Base-by-base conservation (phyloP, 352 stramenopile species). In the Globisporangium abappressorium region DNA sequence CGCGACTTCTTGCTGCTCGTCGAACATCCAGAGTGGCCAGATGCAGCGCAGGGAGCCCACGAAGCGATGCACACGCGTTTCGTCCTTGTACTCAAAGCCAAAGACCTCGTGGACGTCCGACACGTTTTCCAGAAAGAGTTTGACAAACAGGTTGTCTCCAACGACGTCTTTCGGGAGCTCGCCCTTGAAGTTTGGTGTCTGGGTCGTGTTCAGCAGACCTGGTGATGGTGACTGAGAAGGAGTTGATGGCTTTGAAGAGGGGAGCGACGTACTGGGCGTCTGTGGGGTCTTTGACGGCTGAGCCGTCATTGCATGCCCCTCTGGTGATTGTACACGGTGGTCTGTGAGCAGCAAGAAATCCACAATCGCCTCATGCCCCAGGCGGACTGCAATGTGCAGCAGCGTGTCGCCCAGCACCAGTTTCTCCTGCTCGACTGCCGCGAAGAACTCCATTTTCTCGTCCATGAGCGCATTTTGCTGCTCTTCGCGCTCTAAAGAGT, bases 381-480 rank as follows among this genome's bases (percentile, higher is more conserved):
- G 69, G 0, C 86, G 80, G 34, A 89, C 83, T 9, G 84, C 81
- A 36, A 94, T 74, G 51, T 94, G 86, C 24, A 94, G 69, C 53
- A 94, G 30, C 22, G 86, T 93, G 62, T 93, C 86, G 14, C 84
- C 86, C 33, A 93, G 66, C 5, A 84, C 81, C 43, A 94, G 76
- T 24, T 66, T 75, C 0, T 81, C 83, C 8, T 73, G 51, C 70
- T 92, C 83, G 1, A 93, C 67, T 0, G 84, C 86, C 2, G 74
- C 69, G 46, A 91, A 92, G 65, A 94, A 89, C 63, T 90, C 79
- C 79, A 91, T 90, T 33, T 91, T 91, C 70, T 94, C 84, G 68
- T 91, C 78, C 58, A 87, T 71, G 30, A 92, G 72, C 30, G 74
- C 73, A 22, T 82, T 76, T 12, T 71, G 63, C 41, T 66, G 70